Percentiles rank a stretch among this genome's conserved stretches.
These are phyloP conservation scores for Cladosporium sp. DNA, from an alignment of 2,329 filamentous ascomycete species.

Conservation along the genomic window DNA sequence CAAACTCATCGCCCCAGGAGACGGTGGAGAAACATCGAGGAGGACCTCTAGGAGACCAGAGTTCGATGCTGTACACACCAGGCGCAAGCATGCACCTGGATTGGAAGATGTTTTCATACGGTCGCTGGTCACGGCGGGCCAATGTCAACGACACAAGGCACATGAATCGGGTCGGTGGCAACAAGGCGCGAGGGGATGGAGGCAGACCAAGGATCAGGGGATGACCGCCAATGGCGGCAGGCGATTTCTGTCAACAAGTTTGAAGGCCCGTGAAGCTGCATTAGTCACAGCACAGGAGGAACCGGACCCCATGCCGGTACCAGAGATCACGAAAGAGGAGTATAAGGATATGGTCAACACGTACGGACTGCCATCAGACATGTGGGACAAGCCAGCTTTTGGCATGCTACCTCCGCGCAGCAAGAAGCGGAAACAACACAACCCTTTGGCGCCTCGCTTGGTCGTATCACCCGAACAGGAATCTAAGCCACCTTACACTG, in stretches of 20 bases:
- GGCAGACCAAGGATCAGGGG: neutral
- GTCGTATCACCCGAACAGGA: constrained; percentile 33
- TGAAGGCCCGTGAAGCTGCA: neutral
- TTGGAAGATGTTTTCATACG: constrained; percentile 54
- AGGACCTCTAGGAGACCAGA: neutral
- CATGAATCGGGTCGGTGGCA: constrained; percentile 29
- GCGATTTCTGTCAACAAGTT: constrained; percentile 2
- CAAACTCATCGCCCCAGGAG: neutral
- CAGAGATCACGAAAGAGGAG: constrained; percentile 42
- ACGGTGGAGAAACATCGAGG: neutral
- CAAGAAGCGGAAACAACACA: constrained; percentile 19
- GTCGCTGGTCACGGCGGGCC: constrained; percentile 53
- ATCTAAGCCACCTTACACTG: constrained; percentile 11
- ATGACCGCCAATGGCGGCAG: constrained; percentile 1
- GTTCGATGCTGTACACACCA: neutral
- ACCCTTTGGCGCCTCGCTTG: constrained; percentile 33
- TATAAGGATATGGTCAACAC: constrained; percentile 51
- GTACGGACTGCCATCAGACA: constrained; percentile 38
- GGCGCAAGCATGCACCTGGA: constrained; percentile 27
- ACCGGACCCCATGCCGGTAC: neutral
- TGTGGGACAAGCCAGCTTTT: constrained; percentile 21
- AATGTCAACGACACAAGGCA: constrained; percentile 50
- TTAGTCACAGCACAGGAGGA: neutral
- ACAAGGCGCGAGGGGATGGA: constrained; percentile 16
- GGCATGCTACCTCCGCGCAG: neutral